Evolutionary conservation across 2,329 filamentous ascomycete species (phyloP), one percentile per base, ranked within the genome.

Genomic region (Cordyceps farinosa): DNA sequence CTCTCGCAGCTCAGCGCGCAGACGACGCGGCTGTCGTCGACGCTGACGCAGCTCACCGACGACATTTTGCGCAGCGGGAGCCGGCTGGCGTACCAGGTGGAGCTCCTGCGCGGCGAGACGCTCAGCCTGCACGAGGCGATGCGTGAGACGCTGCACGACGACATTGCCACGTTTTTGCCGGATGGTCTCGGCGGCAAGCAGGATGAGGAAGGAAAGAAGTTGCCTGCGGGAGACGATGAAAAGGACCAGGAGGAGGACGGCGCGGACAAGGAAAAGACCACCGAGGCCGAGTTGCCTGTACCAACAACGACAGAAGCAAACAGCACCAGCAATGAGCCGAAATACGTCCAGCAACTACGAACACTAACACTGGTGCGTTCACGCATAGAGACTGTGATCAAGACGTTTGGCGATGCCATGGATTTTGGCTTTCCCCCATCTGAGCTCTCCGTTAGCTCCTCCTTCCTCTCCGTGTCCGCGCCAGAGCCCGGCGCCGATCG

Each of bases 331-430:
- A 63, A 77, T 36, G 86, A 89, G 63, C 90, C 89, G 1, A 78
- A 82, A 38, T 91, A 89, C 74, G 89, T 97, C 67, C 84, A 84
- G 58, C 89, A 92, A 67, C 82, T 99, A 62, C 90, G 91, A 68
- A 96, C 90, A 15, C 82, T 99, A 44, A 91, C 90, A 3, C 84
- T 90, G 48, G 92, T 98, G 34, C 90, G 93, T 57, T 79, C 86
- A 1, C 89, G 92, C n/a, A 83, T 99, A 17, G 93, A 98, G 67
- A 84, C 87, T 1, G 93, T 98, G 30, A 92, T 98, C 71, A 90
- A 91, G 74, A 90, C 89, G 1, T 99, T 99, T 74, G 94, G 93
- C 47, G 90, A 96, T 69, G 94, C 95, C 38, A 97, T 98, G 91
- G 90, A 96, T 69, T 98, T 96, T 83, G 90, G 91, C 1, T 87